Evolutionary conservation across 2,329 filamentous ascomycete genomes (phyloP).

Genomic region (Zarea fungicola): DNA sequence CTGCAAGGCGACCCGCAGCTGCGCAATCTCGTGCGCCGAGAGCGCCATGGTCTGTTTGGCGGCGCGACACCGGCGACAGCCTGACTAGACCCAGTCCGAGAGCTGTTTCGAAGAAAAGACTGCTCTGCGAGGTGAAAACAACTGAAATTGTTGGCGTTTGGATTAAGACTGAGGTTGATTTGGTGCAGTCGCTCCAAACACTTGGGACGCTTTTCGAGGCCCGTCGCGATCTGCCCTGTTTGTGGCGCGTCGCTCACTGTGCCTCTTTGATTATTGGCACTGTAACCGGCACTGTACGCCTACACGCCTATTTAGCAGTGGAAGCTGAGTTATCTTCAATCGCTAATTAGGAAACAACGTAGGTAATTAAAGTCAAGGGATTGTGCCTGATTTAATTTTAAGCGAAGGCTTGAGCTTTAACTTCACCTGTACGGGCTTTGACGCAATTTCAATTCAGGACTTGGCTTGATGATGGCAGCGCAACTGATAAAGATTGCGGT

Average conservation of each 20-base stretch:
- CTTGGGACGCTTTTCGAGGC: neutral
- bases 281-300: neutral
- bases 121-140: neutral
- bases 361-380: neutral
- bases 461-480: too few relatives aligned
- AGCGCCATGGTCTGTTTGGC: conserved; percentile 41
- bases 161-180: neutral
- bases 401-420: too few relatives aligned
- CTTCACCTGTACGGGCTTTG: too few relatives aligned
- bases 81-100: neutral
- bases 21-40: conserved; percentile 50
- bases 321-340: too few relatives aligned
- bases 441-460: too few relatives aligned
- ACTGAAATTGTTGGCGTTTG: neutral
- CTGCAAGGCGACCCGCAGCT: conserved; percentile 71
- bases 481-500: too few relatives aligned
- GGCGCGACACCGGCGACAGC: neutral
- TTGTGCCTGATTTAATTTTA: too few relatives aligned
- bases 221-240: conserved; percentile 5
- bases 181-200: neutral
- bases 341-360: too few relatives aligned
- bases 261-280: neutral
- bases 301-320: too few relatives aligned
- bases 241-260: conserved; percentile 8
- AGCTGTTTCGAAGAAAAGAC: neutral